phyloP scores from a whole-genome alignment of 306 rosid species.

The cucumber (Cucumis sativus) region Cucumber_9930_V3 NC_026660.2:17605001-17605500 shows the following conservation, averaged over 20 bases:
- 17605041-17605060: constrained; percentile 30
- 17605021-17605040: constrained; percentile 18
- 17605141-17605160: not conserved
- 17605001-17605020: constrained; percentile 50
- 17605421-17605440: constrained; percentile 8
- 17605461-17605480: not conserved
- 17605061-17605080: constrained; percentile 64
- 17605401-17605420: constrained; percentile 15
- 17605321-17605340: not conserved
- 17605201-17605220: constrained; percentile 11
- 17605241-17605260: constrained; percentile 7
- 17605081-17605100: constrained; percentile 88
- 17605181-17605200: not conserved
- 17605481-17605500: no score
- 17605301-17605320: constrained; percentile 13
- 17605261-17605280: constrained; percentile 6
- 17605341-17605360: constrained; percentile 10
- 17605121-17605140: no score
- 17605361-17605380: constrained; percentile 3
- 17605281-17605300: constrained; percentile 14
- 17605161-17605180: not conserved
- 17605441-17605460: not conserved
- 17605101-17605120: constrained; percentile 16
- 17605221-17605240: constrained; percentile 7
- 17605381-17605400: constrained; percentile 1